Base-by-base conservation (phyloP, 164 flowering plant genomes). In the Platanus orientalis region DNA sequence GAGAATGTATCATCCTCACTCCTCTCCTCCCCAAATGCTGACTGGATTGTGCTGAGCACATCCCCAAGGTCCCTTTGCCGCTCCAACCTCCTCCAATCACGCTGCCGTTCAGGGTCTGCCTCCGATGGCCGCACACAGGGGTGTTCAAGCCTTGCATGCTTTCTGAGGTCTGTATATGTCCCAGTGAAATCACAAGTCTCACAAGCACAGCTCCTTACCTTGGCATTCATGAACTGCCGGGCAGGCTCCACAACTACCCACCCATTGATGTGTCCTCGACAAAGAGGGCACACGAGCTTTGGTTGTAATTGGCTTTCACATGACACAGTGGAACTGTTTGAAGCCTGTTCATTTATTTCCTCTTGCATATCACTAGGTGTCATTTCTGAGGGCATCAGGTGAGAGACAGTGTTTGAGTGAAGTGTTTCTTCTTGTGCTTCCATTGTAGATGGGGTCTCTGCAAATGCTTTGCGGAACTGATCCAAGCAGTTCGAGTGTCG, bases 401-500 rank as follows among this genome's bases (percentile, higher is more conserved):
- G 7, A 9, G 73, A 19, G 24, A n/a, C 7, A 47, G 40, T 14
- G 56, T 62, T 29, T 40, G 71, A 54, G 20, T 24, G 19, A 7
- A 69, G 50, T 28, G 58, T 58, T 58, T 67, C 85, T 54, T 76
- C 83, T 56, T 27, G 65, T 6, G 59, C 69, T 21, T 61, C 53
- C 19, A 47, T 20, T 17, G 68, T 39, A 29, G 78, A 48, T 27
- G 78, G 60, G 21, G 69, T n/a, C 44, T 83, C 78, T 0, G 69
- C 57, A 67, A 73, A 78, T 55, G 88, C 79, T 68, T 93, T 90
- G 19, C 83, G 71, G 67, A 84, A 88, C 69, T 87, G 98, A 34
- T 93, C 98, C 45, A 93, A 73, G 58, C 98, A 93, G 60, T 93
- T 93, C 0, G 98, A 93, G 70, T 87, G 97, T 6, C 97, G 87